phyloP scores from a whole-genome alignment of 192 early-diverging fungal genomes.

The Linnemannia exigua region DNA sequence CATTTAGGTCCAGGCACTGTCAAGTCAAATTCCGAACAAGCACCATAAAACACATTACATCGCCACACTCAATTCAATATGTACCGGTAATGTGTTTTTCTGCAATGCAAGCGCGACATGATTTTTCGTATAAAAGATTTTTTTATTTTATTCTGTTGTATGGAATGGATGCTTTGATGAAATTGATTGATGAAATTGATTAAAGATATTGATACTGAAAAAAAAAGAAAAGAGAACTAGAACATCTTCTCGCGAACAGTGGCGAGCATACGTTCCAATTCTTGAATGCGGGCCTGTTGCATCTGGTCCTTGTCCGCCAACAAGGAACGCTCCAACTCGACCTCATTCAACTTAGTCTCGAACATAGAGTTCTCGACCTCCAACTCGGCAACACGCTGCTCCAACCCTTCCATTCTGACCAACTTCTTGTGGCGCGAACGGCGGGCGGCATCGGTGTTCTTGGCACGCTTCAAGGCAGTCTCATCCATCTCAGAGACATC shows the following conservation, averaged over 20 bases:
- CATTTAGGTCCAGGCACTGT: too few relatives aligned
- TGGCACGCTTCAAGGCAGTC: conserved; percentile 69
- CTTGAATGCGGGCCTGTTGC: conserved; percentile 55
- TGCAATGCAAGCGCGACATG: too few relatives aligned
- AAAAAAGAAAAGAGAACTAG: conserved; percentile 16
- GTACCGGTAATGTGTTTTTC: neutral
- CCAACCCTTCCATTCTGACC: conserved; percentile 86
- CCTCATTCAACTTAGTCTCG: conserved; percentile 55
- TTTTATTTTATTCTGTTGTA: too few relatives aligned
- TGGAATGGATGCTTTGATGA: neutral
- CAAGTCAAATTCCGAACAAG: too few relatives aligned
- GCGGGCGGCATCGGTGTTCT: conserved; percentile 96
- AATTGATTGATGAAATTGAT: conserved; percentile 2
- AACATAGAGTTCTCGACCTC: conserved; percentile 81
- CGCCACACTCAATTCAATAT: too few relatives aligned
- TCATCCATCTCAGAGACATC: conserved; percentile 59
- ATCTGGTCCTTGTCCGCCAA: conserved; percentile 60
- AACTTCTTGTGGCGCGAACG: conserved; percentile 92
- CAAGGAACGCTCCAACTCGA: conserved; percentile 56
- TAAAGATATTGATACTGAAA: neutral
- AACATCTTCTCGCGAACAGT: conserved; percentile 47
- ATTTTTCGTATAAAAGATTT: too few relatives aligned
- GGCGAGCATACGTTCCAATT: conserved; percentile 49
- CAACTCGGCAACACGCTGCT: conserved; percentile 83
- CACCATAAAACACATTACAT: too few relatives aligned